Evolutionary conservation across 2,329 filamentous ascomycete species (phyloP), one percentile per base, ranked within the genome.

Genomic region (Fusarium anthophilum): DNA sequence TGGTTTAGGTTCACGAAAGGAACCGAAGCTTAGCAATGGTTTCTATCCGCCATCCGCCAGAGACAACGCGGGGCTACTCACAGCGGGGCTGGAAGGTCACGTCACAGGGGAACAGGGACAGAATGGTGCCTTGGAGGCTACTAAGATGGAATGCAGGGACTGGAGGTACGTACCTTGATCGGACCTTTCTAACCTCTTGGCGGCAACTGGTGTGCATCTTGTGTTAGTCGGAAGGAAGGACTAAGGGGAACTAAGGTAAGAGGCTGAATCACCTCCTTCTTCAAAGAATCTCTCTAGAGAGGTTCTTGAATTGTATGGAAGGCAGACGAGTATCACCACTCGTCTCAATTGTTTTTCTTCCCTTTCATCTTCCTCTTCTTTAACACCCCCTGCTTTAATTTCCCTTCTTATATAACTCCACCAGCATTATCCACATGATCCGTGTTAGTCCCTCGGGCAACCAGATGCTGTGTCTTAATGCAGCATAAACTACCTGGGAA

Each of bases 41-140:
- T 53, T 57, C 53, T 39, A 55, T 53, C 22, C 57, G 50, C 41
- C 43, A 37, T 53, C 22, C 57, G 44, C 30, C 43, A 28, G 58
- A 58, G 41, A 47, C 54, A 69, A 69, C 76, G 76, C 75, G 76
- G 76, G 76, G 76, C 76, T 66, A 20, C 50, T 53, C 58, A 62
- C 68, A 77, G 76, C 75, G 75, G 76, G 76, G 76, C 76, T 66
- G 58, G 65, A 32, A 62, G 45, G 63, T 76, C 75, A 78, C 76
- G 74, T 77, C 75, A 76, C 70, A 70, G 68, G 66, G 62, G 41
- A 41, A 57, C 35, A 47, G 66, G 67, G 41, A 48, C n/a, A 20
- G 64, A 66, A 28, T 41, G 35, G 15, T 37, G 50, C 50, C n/a
- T 13, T 37, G 28, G 50, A 53, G 30, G 48, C 17, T 18, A 37